Base-by-base conservation (phyloP, 2,329 filamentous ascomycete species). In the Beauveria scarabaeidicola region DNA sequence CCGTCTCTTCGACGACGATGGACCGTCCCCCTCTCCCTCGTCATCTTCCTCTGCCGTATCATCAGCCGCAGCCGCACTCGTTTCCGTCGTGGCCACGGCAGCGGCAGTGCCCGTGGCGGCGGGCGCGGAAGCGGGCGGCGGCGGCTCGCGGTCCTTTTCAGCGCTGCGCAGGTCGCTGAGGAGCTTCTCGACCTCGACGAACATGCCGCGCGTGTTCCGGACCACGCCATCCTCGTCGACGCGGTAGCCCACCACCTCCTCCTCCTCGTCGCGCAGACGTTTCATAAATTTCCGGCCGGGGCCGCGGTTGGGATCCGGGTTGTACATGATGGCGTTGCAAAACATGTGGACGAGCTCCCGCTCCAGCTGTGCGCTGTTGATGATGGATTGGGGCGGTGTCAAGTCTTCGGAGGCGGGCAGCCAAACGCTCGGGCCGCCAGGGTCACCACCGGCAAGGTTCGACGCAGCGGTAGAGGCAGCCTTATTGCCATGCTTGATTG, bases 321-420 rank as follows among this genome's bases (percentile, higher is more conserved):
- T 97, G 78, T 96, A 99, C 94, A 99, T 97, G 73, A 97, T 89
- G 19, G 94, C 93, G 68, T 97, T 97, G 65, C 91, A 91, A 72
- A 97, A 96, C 90, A 97, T 97, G 67, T 95, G 89, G 66, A 95
- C 90, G 11, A 97, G 78, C 71, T 97, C 93, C 65, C 91, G 90
- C 73, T 97, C 93, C 17, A 97, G 80, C 71, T 97, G 94, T 1
- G 88, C 85, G 54, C 89, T 92, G 72, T 97, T 97, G 72, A 97
- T 90, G 66, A 97, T 96, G 21, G 87, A 90, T 66, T 86, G 90
- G 0, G 94, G 93, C 2, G 93, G 90, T 2, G 93, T 80, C 27
- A 96, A 78, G 60, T 97, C 90, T 53, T 87, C 82, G 2, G 83
- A 88, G 60, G 89, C 81, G 9, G 89, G 85, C 7, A 93, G 75